A percentile compares a stretch with the other conserved stretches of the same genome.
phyloP scores from a whole-genome alignment of 176 grass and related monocot species.

The Eleusine coracana region DNA sequence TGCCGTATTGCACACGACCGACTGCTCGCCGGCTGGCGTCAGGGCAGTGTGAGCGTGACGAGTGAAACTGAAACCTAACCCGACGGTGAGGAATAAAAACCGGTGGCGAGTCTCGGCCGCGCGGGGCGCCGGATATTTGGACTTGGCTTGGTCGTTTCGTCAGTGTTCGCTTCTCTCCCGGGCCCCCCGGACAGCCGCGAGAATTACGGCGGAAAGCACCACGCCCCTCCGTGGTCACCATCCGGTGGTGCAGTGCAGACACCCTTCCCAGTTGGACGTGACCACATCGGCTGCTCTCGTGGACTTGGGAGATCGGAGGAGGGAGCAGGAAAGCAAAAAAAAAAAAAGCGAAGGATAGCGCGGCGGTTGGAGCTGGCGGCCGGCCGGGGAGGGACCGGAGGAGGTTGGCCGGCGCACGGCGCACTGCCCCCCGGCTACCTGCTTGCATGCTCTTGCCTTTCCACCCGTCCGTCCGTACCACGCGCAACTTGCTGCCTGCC shows the following conservation, averaged over 20 bases:
- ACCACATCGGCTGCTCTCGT: background rate
- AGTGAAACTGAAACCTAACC: background rate
- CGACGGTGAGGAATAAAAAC: background rate
- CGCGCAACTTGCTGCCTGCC: background rate
- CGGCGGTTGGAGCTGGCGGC: background rate
- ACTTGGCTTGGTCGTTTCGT: background rate
- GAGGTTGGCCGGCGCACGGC: slow-evolving; percentile 36
- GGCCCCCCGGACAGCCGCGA: background rate
- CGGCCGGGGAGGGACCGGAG: background rate
- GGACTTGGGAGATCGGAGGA: background rate
- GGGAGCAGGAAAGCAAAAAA: background rate
- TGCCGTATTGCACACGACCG: too few species aligned
- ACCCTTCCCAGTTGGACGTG: slow-evolving; percentile 8
- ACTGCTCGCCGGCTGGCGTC: slow-evolving; percentile 5
- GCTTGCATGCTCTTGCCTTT: too few species aligned
- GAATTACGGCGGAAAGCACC: slow-evolving; percentile 39
- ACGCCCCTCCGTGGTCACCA: background rate
- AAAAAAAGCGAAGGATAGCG: background rate
- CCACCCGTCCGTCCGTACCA: slow-evolving; percentile 4
- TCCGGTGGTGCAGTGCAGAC: background rate
- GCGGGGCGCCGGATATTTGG: background rate
- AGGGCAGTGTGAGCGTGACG: slow-evolving; percentile 36
- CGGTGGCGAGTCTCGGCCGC: background rate
- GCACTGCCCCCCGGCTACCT: background rate
- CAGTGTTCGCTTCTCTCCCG: background rate